These are phyloP conservation scores for Nidula niveotomentosa DNA, from an alignment of 1,284 basidiomycete species.

Conservation along the genomic window DNA sequence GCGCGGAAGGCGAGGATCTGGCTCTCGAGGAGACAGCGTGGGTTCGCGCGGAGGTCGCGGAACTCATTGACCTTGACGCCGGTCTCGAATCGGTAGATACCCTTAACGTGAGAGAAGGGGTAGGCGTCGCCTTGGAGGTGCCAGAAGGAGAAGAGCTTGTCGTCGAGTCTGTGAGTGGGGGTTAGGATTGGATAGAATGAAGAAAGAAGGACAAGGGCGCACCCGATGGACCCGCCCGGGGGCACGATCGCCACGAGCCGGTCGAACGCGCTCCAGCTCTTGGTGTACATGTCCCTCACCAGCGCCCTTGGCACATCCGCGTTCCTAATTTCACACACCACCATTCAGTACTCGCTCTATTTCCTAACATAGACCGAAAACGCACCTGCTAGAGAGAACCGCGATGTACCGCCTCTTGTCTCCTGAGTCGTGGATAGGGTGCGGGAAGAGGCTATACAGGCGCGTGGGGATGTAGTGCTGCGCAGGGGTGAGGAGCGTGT, in stretches of 20 bases:
- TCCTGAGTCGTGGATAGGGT: constrained; percentile 72
- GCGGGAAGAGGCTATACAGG: constrained; percentile 68
- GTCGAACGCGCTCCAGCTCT: constrained; percentile 87
- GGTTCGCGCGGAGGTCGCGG: constrained; percentile 81
- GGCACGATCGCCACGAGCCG: constrained; percentile 82
- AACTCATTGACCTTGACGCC: constrained; percentile 85
- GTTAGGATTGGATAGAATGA: not conserved
- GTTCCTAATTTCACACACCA: constrained; percentile 44
- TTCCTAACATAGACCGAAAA: constrained; percentile 4
- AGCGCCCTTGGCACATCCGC: constrained; percentile 82
- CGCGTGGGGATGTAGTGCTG: constrained; percentile 70
- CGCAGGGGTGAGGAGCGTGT: constrained; percentile 69
- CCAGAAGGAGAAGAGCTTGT: constrained; percentile 88
- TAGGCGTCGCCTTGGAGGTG: constrained; percentile 75
- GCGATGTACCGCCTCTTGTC: constrained; percentile 74
- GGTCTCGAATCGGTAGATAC: constrained; percentile 84
- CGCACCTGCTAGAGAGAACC: constrained; percentile 67
- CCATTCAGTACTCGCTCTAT: not conserved
- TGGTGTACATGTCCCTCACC: constrained; percentile 86
- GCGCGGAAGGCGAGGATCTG: constrained; percentile 78
- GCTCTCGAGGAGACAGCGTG: constrained; percentile 76
- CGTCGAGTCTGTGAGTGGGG: constrained; percentile 59
- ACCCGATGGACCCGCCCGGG: constrained; percentile 86
- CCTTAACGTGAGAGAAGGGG: constrained; percentile 74
- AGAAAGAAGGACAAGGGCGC: too few species aligned